These are phyloP conservation scores for Lithohypha guttulata DNA, from an alignment of 2,329 filamentous ascomycete species.

Conservation along the genomic window DNA sequence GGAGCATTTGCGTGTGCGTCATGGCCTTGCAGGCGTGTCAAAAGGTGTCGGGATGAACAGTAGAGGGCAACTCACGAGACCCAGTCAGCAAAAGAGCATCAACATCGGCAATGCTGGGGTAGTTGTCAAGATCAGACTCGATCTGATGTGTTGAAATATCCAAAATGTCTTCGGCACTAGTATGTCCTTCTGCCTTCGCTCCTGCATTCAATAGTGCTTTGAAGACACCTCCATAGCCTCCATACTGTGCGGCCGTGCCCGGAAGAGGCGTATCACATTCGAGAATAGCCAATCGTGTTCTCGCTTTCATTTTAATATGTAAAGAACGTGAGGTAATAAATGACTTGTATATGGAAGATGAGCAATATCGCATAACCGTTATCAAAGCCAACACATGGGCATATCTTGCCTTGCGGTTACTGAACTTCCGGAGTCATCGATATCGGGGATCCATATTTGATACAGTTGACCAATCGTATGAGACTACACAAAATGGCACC, in stretches of 20 bases:
- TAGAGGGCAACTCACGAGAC: slow-evolving; percentile 41
- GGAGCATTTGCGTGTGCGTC: slow-evolving; percentile 62
- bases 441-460: no score
- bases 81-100: slow-evolving; percentile 80
- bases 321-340: background rate
- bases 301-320: slow-evolving; percentile 1
- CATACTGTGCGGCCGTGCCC: slow-evolving; percentile 52
- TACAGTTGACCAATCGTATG: no score
- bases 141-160: slow-evolving; percentile 60
- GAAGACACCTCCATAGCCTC: slow-evolving; percentile 64
- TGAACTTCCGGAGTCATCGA: no score
- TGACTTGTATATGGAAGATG: no score
- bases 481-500: no score
- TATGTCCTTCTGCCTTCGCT: slow-evolving; percentile 39
- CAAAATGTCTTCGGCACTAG: slow-evolving; percentile 2
- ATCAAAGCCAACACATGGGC: no score
- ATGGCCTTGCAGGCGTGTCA: slow-evolving; percentile 41
- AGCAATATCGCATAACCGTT: no score
- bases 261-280: slow-evolving; percentile 73
- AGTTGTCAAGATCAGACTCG: slow-evolving; percentile 52
- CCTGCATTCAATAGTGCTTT: slow-evolving; percentile 47
- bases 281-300: slow-evolving; percentile 51
- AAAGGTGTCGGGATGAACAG: slow-evolving; percentile 9
- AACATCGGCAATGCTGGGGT: slow-evolving; percentile 61
- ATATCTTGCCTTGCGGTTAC: no score